phyloP scores from a whole-genome alignment of 371 early-diverging fungal species.

The Rhizopus stolonifer region DNA sequence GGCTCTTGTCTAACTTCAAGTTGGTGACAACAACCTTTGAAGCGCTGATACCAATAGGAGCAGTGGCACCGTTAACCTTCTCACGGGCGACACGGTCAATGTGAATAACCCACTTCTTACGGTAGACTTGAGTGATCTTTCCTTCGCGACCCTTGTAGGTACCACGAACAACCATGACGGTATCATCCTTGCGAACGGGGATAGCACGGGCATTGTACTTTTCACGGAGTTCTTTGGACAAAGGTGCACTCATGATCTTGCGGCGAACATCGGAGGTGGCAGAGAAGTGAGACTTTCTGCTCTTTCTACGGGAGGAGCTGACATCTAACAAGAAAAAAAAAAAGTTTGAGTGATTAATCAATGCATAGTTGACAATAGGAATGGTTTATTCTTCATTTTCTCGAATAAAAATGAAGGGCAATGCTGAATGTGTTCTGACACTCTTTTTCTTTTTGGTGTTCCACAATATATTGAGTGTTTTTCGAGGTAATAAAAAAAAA shows the following conservation, averaged over 20 bases:
- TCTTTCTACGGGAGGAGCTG: conserved; percentile 93
- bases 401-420: conserved; percentile 1
- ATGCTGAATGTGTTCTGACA: not conserved
- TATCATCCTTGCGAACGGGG: conserved; percentile 97
- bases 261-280: conserved; percentile 93
- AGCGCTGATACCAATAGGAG: conserved; percentile 94
- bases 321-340: conserved; percentile 72
- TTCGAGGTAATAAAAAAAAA: no score
- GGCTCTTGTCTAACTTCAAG: conserved; percentile 95
- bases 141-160: conserved; percentile 96
- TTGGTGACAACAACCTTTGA: conserved; percentile 96
- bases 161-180: conserved; percentile 94
- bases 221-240: conserved; percentile 96
- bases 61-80: conserved; percentile 95
- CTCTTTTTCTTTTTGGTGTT: not conserved
- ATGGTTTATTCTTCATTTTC: conserved; percentile 1
- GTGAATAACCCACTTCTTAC: conserved; percentile 97
- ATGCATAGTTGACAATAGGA: not conserved
- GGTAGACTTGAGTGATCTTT: conserved; percentile 94
- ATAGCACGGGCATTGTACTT: conserved; percentile 94
- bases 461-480: not conserved
- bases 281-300: conserved; percentile 97
- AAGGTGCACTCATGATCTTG: conserved; percentile 92
- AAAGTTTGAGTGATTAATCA: not conserved
- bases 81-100: conserved; percentile 94